Conservation (phyloP, 2,329 filamentous ascomycete genomes). For the Pseudogymnoascus sp. region DNA sequence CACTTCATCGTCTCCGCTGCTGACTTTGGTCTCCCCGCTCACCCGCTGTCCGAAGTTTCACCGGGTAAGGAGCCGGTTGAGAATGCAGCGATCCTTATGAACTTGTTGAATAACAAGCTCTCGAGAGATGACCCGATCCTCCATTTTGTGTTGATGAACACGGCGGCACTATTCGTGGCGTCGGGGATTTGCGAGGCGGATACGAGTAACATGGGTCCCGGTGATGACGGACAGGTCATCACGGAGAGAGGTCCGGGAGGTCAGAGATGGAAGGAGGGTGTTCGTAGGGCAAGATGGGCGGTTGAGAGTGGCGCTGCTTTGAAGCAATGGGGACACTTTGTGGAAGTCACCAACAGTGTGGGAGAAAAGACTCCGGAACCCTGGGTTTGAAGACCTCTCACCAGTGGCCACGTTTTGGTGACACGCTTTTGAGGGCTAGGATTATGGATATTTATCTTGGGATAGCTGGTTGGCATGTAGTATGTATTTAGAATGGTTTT, state of each 20-base stretch:
- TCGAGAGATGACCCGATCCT: conserved; percentile 74
- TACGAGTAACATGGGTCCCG: conserved; percentile 68
- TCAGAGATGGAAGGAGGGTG: conserved; percentile 89
- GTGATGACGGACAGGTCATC: conserved; percentile 75
- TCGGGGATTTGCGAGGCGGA: conserved; percentile 84
- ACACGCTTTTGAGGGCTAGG: not conserved
- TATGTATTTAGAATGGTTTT: not conserved
- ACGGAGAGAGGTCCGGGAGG: conserved; percentile 78
- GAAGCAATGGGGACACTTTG: conserved; percentile 75
- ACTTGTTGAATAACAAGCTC: conserved; percentile 68
- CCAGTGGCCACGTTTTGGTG: not conserved
- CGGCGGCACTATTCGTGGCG: conserved; percentile 78
- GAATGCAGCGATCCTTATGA: conserved; percentile 78
- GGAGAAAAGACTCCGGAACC: not conserved
- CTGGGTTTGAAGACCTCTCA: not conserved
- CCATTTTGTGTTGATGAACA: conserved; percentile 92
- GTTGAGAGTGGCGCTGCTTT: conserved; percentile 82
- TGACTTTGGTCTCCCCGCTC: conserved; percentile 78
- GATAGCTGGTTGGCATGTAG: not conserved
- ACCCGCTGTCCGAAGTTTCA: conserved; percentile 71
- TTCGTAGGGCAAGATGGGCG: conserved; percentile 80
- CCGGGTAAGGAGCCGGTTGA: conserved; percentile 79
- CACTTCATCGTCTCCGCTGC: conserved; percentile 71
- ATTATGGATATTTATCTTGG: not conserved
- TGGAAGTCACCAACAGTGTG: conserved; percentile 55